Conservation (phyloP, 768 basidiomycete species). For the Daedaleopsis nitida region DNA sequence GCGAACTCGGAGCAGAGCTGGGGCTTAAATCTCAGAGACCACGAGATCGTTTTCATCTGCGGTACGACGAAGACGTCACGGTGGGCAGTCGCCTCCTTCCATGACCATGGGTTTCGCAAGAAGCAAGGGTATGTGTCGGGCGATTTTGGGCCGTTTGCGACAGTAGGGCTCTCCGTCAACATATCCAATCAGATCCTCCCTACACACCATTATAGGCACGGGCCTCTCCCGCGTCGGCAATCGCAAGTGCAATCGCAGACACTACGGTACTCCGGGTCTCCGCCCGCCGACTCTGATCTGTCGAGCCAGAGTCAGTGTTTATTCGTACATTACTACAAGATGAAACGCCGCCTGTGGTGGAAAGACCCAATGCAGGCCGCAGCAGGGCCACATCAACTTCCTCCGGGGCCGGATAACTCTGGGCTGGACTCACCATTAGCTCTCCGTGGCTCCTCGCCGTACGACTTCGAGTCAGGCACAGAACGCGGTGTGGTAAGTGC, state of each 20-base stretch:
- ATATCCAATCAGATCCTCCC: slow-evolving; percentile 6
- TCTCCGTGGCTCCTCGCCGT: background rate
- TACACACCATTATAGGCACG: background rate
- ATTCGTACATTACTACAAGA: slow-evolving; percentile 5
- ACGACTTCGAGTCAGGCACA: background rate
- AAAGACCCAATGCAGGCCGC: background rate
- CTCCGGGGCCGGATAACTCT: background rate
- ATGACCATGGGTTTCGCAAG: background rate
- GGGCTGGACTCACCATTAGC: background rate
- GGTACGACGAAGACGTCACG: slow-evolving; percentile 6
- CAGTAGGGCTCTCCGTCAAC: background rate
- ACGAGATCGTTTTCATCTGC: slow-evolving; percentile 8
- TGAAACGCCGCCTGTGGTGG: background rate
- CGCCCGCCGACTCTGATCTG: background rate
- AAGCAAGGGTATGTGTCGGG: background rate
- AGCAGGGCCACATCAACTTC: background rate
- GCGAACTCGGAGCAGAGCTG: background rate
- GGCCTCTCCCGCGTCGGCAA: background rate
- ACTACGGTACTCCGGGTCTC: background rate
- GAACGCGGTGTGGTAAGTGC: background rate
- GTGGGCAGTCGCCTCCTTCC: slow-evolving; percentile 9
- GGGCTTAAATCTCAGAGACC: background rate
- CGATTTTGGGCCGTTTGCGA: background rate
- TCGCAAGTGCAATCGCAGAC: background rate
- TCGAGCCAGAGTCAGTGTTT: background rate